A percentile compares a stretch with the other conserved stretches of the same genome.
Conservation (phyloP, 2,329 filamentous ascomycete species). For the Zelopaecilomyces penicillatus region DNA sequence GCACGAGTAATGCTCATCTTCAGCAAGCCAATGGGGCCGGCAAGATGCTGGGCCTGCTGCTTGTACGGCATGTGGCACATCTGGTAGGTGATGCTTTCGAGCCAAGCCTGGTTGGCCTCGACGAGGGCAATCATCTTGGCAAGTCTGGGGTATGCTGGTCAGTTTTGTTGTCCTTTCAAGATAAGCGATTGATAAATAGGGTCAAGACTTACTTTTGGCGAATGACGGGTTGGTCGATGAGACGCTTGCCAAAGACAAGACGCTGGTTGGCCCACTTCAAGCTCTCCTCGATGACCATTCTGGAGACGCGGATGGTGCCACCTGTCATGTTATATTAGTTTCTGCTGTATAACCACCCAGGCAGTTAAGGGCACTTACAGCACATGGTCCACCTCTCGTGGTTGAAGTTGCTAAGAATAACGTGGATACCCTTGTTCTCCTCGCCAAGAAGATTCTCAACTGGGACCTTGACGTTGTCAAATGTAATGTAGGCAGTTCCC, state of each 20-base stretch:
- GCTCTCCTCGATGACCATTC: slow-evolving; percentile 71
- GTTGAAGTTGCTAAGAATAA: slow-evolving; percentile 83
- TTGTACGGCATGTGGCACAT: slow-evolving; percentile 80
- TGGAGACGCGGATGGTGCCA: slow-evolving; percentile 54
- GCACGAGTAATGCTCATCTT: slow-evolving; percentile 71
- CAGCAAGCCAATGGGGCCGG: slow-evolving; percentile 72
- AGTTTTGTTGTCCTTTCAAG: background rate
- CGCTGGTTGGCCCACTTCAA: slow-evolving; percentile 86
- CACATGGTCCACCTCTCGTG: slow-evolving; percentile 76
- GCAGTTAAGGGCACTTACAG: slow-evolving; percentile 32
- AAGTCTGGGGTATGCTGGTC: slow-evolving; percentile 37
- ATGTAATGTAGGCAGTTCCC: slow-evolving; percentile 71
- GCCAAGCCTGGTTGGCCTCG: slow-evolving; percentile 78
- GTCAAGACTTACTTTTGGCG: slow-evolving; percentile 55
- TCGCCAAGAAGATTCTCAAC: slow-evolving; percentile 68
- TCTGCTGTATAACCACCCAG: slow-evolving; percentile 1
- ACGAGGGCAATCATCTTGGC: slow-evolving; percentile 79
- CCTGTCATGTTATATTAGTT: slow-evolving; percentile 19
- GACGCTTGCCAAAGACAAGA: slow-evolving; percentile 71
- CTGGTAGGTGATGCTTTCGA: slow-evolving; percentile 77
- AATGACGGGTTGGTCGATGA: slow-evolving; percentile 78
- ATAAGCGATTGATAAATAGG: background rate
- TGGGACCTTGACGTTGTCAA: slow-evolving; percentile 80
- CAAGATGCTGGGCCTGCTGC: slow-evolving; percentile 65
- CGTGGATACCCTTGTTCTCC: slow-evolving; percentile 78